Base-by-base conservation (phyloP, 345 rosid genomes). In the Alliaria petiolata region DNA sequence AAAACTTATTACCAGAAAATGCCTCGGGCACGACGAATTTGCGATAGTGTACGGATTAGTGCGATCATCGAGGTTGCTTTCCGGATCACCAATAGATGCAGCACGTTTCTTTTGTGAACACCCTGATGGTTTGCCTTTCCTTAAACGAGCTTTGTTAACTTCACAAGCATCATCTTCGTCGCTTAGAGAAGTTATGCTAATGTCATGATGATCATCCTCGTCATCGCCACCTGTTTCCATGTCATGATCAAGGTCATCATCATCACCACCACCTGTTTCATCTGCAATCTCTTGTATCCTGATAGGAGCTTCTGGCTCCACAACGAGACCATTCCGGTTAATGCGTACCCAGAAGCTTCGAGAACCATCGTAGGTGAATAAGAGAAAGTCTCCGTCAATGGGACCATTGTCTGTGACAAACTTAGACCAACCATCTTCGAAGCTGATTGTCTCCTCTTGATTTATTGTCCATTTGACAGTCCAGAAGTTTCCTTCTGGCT, bases 351-450 rank as follows among this genome's bases (percentile, higher is more conserved):
- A 51, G 26, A 74, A 67, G 56, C 22, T 36, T 7, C 73, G 31
- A 4, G 9, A 50, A 25, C 78, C 68, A 22, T 74, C 78, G n/a
- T 74, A 74, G 13, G 46, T 42, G 67, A 74, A 50, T 0, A 33
- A 10, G 40, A 74, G 4, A 43, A 20, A 33, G 62, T 67, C 73
- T 50, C 65, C 30, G 1, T 74, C 49, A 1, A 50, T 22, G 16
- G 38, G 9, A 33, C 16, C 40, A 22, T 67, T 67, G 16, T 67
- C 73, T 42, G 3, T 34, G 22, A 68, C 52, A n/a, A 67, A 60
- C 47, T 51, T 74, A 8, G 16, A 1, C 78, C 78, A 74, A n/a
- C 78, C 78, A 34, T 60, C 78, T 22, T 53, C 42, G 33, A 74
- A 67, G 17, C 68, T 60, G 8, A 51, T 60, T 3, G 36, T 44